These are phyloP conservation scores for Schizophyllum amplum DNA, from an alignment of 1,284 basidiomycete genomes.

Conservation along the genomic window DNA sequence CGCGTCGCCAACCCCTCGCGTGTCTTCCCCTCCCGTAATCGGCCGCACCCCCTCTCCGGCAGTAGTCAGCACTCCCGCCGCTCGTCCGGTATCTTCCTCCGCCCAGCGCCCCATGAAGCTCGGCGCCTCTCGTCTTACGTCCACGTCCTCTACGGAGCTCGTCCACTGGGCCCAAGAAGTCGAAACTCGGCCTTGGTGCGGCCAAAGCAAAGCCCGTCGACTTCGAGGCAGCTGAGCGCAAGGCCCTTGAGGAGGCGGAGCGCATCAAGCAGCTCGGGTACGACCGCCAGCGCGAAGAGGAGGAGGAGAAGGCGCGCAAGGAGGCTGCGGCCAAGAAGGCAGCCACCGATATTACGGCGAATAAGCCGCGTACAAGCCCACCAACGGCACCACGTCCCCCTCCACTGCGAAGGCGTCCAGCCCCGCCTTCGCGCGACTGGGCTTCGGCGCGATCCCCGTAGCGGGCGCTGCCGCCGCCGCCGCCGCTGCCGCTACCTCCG, in stretches of 20 bases:
- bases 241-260: constrained; percentile 85
- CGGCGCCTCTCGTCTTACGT: constrained; percentile 49
- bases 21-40: constrained; percentile 47
- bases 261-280: constrained; percentile 85
- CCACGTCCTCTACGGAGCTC: constrained; percentile 34
- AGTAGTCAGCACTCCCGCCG: constrained; percentile 57
- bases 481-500: constrained; percentile 28
- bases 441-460: constrained; percentile 78
- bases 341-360: constrained; percentile 30
- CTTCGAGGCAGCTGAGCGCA: constrained; percentile 87
- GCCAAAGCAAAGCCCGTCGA: constrained; percentile 79
- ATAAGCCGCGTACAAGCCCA: constrained; percentile 23
- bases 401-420: constrained; percentile 21
- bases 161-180: constrained; percentile 41
- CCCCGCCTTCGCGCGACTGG: constrained; percentile 73
- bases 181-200: constrained; percentile 80
- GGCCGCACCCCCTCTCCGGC: constrained; percentile 32
- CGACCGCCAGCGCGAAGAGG: constrained; percentile 74
- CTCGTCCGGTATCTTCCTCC: constrained; percentile 30
- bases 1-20: constrained; percentile 38
- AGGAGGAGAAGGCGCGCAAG: constrained; percentile 52
- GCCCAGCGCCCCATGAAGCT: constrained; percentile 30
- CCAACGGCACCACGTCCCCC: constrained; percentile 18
- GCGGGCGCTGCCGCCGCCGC: constrained; percentile 44
- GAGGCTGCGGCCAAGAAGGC: constrained; percentile 42